Percentiles rank a stretch among this genome's conserved stretches.
Evolutionary conservation across 2,329 filamentous ascomycete genomes (phyloP).

Genomic region (Fusarium solani-melongenae): DNA sequence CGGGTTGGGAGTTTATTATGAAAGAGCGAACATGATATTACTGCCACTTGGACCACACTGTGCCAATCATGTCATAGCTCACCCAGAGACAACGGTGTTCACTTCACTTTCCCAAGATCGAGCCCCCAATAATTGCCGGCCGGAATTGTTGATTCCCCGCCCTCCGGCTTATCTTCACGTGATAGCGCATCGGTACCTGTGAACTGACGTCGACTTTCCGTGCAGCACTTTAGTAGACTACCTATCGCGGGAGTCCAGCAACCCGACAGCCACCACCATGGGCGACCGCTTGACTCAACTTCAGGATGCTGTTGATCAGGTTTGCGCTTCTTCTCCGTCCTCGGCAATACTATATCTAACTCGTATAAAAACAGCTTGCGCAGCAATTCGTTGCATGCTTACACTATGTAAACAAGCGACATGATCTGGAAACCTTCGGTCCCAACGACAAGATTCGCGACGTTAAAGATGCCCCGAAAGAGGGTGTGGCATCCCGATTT

Average conservation of each 20-base stretch:
- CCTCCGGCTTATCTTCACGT: constrained; percentile 35
- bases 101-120: constrained; percentile 40
- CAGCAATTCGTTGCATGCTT: constrained; percentile 76
- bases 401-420: constrained; percentile 74
- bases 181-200: constrained; percentile 5
- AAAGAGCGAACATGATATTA: constrained; percentile 33
- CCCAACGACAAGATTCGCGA: constrained; percentile 69
- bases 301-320: constrained; percentile 87
- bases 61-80: constrained; percentile 41
- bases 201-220: neutral
- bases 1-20: constrained; percentile 23
- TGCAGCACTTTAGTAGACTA: neutral
- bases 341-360: constrained; percentile 2
- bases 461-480: constrained; percentile 64
- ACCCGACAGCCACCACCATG: constrained; percentile 58
- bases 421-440: constrained; percentile 71
- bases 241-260: neutral
- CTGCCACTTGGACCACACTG: constrained; percentile 38
- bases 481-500: constrained; percentile 52
- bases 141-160: constrained; percentile 47
- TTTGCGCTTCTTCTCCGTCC: constrained; percentile 48
- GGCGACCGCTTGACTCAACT: constrained; percentile 83
- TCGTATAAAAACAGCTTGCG: constrained; percentile 61
- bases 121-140: constrained; percentile 24
- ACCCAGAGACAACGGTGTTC: constrained; percentile 51